Base-by-base conservation (phyloP, 805 yeast species). In the Millerozyma miso region DNA sequence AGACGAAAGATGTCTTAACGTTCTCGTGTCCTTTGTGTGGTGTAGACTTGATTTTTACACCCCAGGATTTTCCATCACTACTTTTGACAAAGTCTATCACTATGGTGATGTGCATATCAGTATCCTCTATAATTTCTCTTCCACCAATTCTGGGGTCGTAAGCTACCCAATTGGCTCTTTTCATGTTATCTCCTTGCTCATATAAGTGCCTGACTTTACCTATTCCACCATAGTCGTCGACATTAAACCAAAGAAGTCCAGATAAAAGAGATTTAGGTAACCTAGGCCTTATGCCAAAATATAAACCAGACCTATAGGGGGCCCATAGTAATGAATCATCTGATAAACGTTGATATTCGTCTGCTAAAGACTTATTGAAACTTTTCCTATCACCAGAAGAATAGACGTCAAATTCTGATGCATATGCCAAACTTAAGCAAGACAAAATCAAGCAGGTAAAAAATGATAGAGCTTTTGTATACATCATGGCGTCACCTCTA, bases 121-220 rank as follows among this genome's bases (percentile, higher is more conserved):
- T 61, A 59, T 93, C 99, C 31, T 71, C 65, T 20, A 93, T 80
- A 1, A 77, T 68, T 56, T 93, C 91, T 46, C 76, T 69, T 0
- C 99, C 99, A 18, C 99, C 99, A 12, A 63, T 39, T 49, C 98
- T 74, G 4, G 97, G 89, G 58, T 93, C 98, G 59, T 85, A 93
- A 31, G 72, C 67, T n/a, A 77, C 72, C 97, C 97, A 93, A 19
- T 90, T 88, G 51, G 86, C 91, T 41, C 77, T 80, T 18, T 72
- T 73, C 65, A 89, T 71, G 39, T 80, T 76, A 54, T 89, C 91
- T 31, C 69, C 68, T 51, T 82, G 89, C 40, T 83, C 88, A 54
- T 89, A 86, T 42, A 76, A 73, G 60, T 89, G 96, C 52, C 96
- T 79, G 18, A 84, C 61, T 17, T 71, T 65, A 4, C 71, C 63